Evolutionary conservation across 352 stramenopile genomes (phyloP).

Genomic region (Phytophthora lateralis): DNA sequence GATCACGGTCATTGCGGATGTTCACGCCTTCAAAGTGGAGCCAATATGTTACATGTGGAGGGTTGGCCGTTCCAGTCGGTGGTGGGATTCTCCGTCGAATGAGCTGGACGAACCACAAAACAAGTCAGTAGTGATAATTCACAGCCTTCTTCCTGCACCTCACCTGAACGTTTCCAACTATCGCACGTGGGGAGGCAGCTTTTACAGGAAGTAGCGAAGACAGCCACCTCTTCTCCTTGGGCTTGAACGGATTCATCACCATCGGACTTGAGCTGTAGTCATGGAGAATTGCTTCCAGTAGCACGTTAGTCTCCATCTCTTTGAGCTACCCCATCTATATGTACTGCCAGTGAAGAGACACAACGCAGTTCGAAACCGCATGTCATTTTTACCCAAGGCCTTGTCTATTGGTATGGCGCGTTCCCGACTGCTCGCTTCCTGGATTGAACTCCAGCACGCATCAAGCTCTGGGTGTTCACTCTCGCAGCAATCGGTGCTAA

Average conservation of each 20-base stretch:
- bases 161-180: constrained; percentile 34
- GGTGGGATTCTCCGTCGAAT: constrained; percentile 4
- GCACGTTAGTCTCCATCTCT: constrained; percentile 26
- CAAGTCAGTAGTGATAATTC: background rate
- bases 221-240: constrained; percentile 23
- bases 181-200: constrained; percentile 2
- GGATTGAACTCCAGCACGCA: constrained; percentile 3
- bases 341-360: constrained; percentile 24
- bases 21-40: constrained; percentile 61
- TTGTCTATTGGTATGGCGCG: constrained; percentile 18
- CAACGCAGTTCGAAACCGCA: constrained; percentile 26
- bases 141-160: background rate
- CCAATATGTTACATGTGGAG: constrained; percentile 37
- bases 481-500: constrained; percentile 8
- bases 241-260: constrained; percentile 39
- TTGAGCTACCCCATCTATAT: constrained; percentile 7
- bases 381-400: constrained; percentile 31
- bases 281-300: constrained; percentile 38
- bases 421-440: background rate
- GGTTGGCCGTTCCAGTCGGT: constrained; percentile 2
- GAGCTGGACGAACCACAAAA: constrained; percentile 14
- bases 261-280: constrained; percentile 26
- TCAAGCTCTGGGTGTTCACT: background rate
- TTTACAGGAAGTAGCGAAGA: constrained; percentile 19
- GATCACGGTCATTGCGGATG: constrained; percentile 61